Evolutionary conservation across 2,329 filamentous ascomycete genomes (phyloP).

Genomic region (Colletotrichum eleusines): DNA sequence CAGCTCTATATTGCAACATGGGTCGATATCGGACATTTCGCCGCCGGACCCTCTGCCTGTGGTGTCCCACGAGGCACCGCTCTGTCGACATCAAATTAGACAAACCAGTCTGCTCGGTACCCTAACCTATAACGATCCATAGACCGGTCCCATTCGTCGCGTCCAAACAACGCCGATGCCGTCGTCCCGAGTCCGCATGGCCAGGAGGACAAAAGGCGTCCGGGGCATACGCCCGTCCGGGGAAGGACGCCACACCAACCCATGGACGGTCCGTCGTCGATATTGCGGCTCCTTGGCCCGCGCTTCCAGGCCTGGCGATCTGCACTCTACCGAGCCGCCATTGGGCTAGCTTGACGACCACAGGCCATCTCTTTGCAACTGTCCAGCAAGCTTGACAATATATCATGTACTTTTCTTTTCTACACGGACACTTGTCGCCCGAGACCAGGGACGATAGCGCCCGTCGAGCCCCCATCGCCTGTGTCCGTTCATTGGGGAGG

Average conservation of each 20-base stretch:
- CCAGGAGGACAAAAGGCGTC: background rate
- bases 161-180: conserved; percentile 2
- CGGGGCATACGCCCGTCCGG: conserved; percentile 12
- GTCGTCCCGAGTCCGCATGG: background rate
- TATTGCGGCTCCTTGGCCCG: conserved; percentile 12
- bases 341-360: background rate
- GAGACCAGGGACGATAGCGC: background rate
- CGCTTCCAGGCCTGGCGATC: conserved; percentile 3
- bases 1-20: background rate
- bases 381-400: background rate
- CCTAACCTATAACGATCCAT: background rate
- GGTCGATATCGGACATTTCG: conserved; percentile 18
- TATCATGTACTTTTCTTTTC: background rate
- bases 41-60: conserved; percentile 12
- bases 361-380: background rate
- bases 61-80: background rate
- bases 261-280: conserved; percentile 1
- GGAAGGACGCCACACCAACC: background rate
- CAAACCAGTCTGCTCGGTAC: background rate
- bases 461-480: background rate
- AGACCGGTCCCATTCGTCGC: background rate
- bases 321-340: conserved; percentile 3
- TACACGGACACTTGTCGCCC: background rate
- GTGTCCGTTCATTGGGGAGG: background rate
- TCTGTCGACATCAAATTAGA: background rate